Evolutionary conservation across 768 basidiomycete genomes (phyloP), one percentile per base, ranked within the genome.

Genomic region (Hysterangium stoloniferum): DNA sequence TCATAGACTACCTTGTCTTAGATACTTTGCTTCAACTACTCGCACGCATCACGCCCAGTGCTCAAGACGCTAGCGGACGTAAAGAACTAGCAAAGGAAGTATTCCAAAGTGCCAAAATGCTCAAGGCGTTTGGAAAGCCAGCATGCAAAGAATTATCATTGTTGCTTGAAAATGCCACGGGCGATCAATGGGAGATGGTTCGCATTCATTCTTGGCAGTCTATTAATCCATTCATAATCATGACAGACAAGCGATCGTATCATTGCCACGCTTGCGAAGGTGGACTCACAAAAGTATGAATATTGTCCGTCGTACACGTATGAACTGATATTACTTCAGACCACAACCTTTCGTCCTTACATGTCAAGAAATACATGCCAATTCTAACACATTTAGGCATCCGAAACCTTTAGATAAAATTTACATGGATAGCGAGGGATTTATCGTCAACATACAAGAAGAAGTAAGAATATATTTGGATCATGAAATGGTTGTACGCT

Each of bases 21-120:
- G 44, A 45, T 27, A 19, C 44, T 4, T 28, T 45, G 9, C 33
- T 45, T 13, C 28, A 45, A 31, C 6, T 45, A 4, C 44, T 45
- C n/a, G 44, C 44, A 7, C 44, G 44, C 33, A 12, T 45, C 19
- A 45, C 44, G n/a, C 44, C 44, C 20, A 45, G 44, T 20, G 20
- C 44, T 31, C 8, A 15, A 11, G 44, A 45, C 17, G n/a, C 28
- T 19, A 22, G 7, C 5, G 44, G 28, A n/a, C 44, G 44, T 31
- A 22, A 27, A 28, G 44, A 13, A 12, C 28, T 45, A 13, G 44
- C 44, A 8, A 33, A 29, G 11, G 44, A 45, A 24, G 44, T 45
- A 12, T 45, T 45, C n/a, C 28, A 45, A 13, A 45, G 33, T 33
- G 28, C 44, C 17, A 45, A 17, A 22, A 31, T 31, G 9, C 29